These are phyloP conservation scores for Colletotrichum liaoningense DNA, from an alignment of 2,329 filamentous ascomycete genomes.

Conservation along the genomic window DNA sequence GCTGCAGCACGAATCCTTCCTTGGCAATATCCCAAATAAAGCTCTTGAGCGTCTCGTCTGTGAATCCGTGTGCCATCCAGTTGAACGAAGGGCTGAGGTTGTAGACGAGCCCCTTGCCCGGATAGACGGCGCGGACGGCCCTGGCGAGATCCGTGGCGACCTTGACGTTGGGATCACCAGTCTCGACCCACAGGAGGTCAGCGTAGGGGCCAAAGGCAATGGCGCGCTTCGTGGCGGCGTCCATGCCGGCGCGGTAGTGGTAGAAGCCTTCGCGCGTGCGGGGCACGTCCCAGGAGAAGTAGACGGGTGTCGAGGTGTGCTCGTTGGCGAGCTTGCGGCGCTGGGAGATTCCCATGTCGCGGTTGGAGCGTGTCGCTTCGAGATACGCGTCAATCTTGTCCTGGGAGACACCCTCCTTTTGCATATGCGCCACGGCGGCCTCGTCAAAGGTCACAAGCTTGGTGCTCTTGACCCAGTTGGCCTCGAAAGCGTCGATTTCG, in stretches of 20 bases:
- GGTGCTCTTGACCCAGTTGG: constrained; percentile 87
- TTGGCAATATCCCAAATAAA: constrained; percentile 98
- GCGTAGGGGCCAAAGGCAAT: constrained; percentile 92
- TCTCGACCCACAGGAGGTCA: constrained; percentile 97
- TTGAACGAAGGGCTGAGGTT: constrained; percentile 98
- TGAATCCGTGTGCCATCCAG: constrained; percentile 97
- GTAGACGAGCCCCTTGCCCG: constrained; percentile 92
- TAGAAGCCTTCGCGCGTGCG: constrained; percentile 95
- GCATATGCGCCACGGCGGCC: constrained; percentile 81
- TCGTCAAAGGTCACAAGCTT: constrained; percentile 93
- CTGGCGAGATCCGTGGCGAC: constrained; percentile 81
- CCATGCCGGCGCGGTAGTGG: constrained; percentile 87
- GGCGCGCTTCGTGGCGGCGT: constrained; percentile 90
- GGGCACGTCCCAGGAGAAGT: constrained; percentile 92
- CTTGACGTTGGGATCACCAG: constrained; percentile 84
- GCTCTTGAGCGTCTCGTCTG: constrained; percentile 81
- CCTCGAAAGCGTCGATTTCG: constrained; percentile 89
- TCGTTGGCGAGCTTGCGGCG: constrained; percentile 79
- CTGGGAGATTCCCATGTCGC: constrained; percentile 81
- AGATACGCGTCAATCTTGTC: constrained; percentile 77
- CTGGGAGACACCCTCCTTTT: constrained; percentile 71
- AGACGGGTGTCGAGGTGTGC: constrained; percentile 75
- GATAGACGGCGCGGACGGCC: constrained; percentile 76
- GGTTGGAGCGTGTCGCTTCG: constrained; percentile 68
- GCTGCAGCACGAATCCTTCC: constrained; percentile 81